Conservation (phyloP, 768 basidiomycete genomes). For the Gloeophyllum trabeum region DNA sequence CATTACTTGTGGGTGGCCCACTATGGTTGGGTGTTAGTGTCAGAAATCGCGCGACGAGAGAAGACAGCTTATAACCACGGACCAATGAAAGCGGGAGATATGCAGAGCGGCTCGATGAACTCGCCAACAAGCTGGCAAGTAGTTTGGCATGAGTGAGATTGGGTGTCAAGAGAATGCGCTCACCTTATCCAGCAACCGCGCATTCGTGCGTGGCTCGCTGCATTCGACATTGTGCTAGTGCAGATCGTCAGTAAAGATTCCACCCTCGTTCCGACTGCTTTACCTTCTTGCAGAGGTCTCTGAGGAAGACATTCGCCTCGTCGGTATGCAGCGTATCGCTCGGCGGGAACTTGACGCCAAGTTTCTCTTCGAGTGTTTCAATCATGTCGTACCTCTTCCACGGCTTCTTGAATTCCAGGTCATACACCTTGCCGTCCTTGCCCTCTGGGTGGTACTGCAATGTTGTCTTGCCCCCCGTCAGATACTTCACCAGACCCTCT, state of each 20-base stretch:
- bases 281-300: slow-evolving; percentile 79
- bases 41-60: not conserved
- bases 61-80: slow-evolving; percentile 9
- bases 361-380: slow-evolving; percentile 87
- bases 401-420: slow-evolving; percentile 82
- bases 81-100: slow-evolving; percentile 95
- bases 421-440: slow-evolving; percentile 62
- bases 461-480: slow-evolving; percentile 73
- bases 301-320: slow-evolving; percentile 82
- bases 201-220: slow-evolving; percentile 89
- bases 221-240: slow-evolving; percentile 95
- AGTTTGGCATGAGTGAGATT: no score
- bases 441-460: slow-evolving; percentile 89
- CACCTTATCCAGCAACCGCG: slow-evolving; percentile 91
- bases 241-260: slow-evolving; percentile 1
- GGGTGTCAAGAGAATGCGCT: slow-evolving; percentile 2
- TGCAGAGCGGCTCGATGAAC: slow-evolving; percentile 93
- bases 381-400: slow-evolving; percentile 99
- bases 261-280: slow-evolving; percentile 2
- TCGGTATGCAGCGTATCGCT: slow-evolving; percentile 83
- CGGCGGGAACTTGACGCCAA: slow-evolving; percentile 84
- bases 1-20: slow-evolving; percentile 99
- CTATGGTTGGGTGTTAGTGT: slow-evolving; percentile 23
- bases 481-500: slow-evolving; percentile 80
- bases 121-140: slow-evolving; percentile 83